Base-by-base conservation (phyloP, 169 alveolate species). In the Plasmodium sp. region DNA sequence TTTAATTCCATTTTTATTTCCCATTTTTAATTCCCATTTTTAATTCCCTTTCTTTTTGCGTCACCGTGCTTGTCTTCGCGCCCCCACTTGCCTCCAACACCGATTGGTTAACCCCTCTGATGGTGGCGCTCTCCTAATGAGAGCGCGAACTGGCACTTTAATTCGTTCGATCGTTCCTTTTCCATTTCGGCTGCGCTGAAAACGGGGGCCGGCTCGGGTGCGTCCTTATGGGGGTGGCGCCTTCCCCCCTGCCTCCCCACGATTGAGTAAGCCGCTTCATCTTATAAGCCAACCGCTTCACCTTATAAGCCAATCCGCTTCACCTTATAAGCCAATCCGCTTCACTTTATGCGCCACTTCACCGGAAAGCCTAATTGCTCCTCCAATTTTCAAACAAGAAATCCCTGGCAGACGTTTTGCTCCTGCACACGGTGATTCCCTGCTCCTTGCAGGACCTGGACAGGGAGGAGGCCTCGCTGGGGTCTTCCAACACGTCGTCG, bases 321-420 rank as follows among this genome's bases (percentile, higher is more conserved):
- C 27, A 22, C 27, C 27, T 22, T 22, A 22, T 22, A 22, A 0
- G 27, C 27, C 27, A 22, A 22, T 0, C 0, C 27, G 27, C 27
- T 22, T 22, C 27, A 22, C 27, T 22, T 22, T 22, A 22, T 22
- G 27, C 27, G 27, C 27, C 27, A 22, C 27, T 22, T 22, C 27
- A 22, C 27, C 27, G 27, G 27, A 22, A 22, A 22, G 27, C 27
- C 34, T 80, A 84, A 71, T 58, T 67, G 34, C 33, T 36, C 48
- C 41, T 84, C 92, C 92, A 84, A 22, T 84, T 84, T 10, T 84
- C 83, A 41, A 84, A 84, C 10, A 84, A 18, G 62, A 84, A 84
- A 71, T 71, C 71, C 18, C 39, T 67, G 41, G 4, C 14, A 75
- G 72, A 14, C n/a, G 22, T 67, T 43, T 85, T 77, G 27, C 79